These are phyloP conservation scores for Neurospora sp. DNA, from an alignment of 2,329 filamentous ascomycete genomes.

Conservation along the genomic window DNA sequence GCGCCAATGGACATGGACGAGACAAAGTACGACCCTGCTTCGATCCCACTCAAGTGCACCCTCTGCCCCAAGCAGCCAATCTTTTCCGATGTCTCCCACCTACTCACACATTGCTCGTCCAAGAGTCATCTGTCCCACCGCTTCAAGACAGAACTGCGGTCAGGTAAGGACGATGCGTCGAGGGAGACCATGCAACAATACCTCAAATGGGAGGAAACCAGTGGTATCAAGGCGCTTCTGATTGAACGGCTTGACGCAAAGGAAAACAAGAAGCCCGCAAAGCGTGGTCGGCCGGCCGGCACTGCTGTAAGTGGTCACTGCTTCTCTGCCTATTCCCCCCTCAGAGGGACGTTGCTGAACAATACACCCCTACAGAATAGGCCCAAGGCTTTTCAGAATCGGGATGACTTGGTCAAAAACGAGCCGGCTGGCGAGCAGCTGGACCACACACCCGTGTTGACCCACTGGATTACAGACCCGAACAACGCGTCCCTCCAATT, in stretches of 20 bases:
- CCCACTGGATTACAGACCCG: conserved; percentile 14
- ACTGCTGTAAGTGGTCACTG: conserved; percentile 7
- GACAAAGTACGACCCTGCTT: conserved; percentile 6
- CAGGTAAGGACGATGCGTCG: conserved; percentile 57
- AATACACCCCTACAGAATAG: not conserved
- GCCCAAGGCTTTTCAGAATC: not conserved
- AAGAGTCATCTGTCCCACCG: conserved; percentile 83
- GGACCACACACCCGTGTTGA: conserved; percentile 1
- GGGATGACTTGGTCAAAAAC: conserved; percentile 6
- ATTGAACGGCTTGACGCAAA: conserved; percentile 70
- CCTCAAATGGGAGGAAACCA: conserved; percentile 65
- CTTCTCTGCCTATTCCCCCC: not conserved
- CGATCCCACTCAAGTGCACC: conserved; percentile 65
- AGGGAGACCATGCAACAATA: conserved; percentile 54
- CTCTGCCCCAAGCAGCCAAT: conserved; percentile 70
- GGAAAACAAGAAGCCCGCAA: conserved; percentile 45
- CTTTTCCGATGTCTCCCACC: conserved; percentile 85
- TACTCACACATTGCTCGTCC: conserved; percentile 84
- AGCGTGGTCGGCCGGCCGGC: conserved; percentile 15
- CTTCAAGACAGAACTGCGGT: conserved; percentile 69
- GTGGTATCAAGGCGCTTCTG: conserved; percentile 63
- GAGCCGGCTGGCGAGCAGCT: conserved; percentile 12
- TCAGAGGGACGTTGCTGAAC: not conserved
- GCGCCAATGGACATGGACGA: conserved; percentile 16
- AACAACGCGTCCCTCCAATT: conserved; percentile 2